These are phyloP conservation scores for Paecilomyces variotii DNA, from an alignment of 2,329 filamentous ascomycete genomes.

Conservation along the genomic window DNA sequence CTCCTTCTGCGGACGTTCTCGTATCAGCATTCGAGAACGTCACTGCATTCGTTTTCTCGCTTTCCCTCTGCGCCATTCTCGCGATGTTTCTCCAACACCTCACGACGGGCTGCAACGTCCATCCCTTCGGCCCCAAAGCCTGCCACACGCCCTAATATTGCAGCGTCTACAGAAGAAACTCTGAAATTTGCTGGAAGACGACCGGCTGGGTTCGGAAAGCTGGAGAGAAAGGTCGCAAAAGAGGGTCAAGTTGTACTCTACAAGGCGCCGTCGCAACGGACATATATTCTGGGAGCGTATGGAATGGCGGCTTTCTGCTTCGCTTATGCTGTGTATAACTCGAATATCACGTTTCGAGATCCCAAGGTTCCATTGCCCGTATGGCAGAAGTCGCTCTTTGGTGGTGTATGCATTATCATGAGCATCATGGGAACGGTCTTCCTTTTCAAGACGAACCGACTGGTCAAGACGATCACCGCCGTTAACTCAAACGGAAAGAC, in stretches of 20 bases:
- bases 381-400: slow-evolving; percentile 53
- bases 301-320: slow-evolving; percentile 48
- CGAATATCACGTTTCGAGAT: slow-evolving; percentile 42
- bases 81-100: slow-evolving; percentile 23
- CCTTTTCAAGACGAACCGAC: slow-evolving; percentile 47
- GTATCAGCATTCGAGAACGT: slow-evolving; percentile 15
- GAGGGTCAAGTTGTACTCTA: slow-evolving; percentile 55
- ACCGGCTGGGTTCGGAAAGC: slow-evolving; percentile 43
- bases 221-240: slow-evolving; percentile 43
- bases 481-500: slow-evolving; percentile 30
- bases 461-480: slow-evolving; percentile 53
- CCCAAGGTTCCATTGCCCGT: slow-evolving; percentile 45
- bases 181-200: slow-evolving; percentile 18
- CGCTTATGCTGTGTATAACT: slow-evolving; percentile 44
- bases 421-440: slow-evolving; percentile 54
- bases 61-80: slow-evolving; percentile 11
- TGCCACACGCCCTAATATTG: slow-evolving; percentile 5
- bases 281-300: slow-evolving; percentile 56
- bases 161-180: slow-evolving; percentile 9
- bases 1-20: slow-evolving; percentile 20
- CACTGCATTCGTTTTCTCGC: slow-evolving; percentile 10
- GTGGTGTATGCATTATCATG: slow-evolving; percentile 52
- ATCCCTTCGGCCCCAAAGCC: slow-evolving; percentile 9
- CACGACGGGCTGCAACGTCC: slow-evolving; percentile 14
- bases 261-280: slow-evolving; percentile 55